These are phyloP conservation scores for Linnemannia exigua DNA, from an alignment of 192 early-diverging fungal species.

Conservation along the genomic window DNA sequence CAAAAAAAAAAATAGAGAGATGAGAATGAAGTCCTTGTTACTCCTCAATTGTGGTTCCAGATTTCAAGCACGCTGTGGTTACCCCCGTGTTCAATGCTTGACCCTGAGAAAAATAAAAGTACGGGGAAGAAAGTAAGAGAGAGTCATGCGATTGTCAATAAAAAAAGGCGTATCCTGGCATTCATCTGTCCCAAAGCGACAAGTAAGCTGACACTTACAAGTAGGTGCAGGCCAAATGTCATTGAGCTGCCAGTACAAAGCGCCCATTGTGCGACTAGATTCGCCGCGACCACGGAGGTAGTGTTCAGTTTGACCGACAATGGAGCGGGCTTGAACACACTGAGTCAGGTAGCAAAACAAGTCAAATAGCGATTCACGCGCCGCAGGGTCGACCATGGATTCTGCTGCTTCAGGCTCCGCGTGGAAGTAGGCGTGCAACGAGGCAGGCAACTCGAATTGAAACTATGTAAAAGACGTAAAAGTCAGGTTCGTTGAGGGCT, in stretches of 20 bases:
- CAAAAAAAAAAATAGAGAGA: background rate
- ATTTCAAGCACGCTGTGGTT: background rate
- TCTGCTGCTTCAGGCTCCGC: background rate
- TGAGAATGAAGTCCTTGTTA: background rate
- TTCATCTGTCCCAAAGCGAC: background rate
- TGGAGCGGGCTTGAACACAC: constrained; percentile 36
- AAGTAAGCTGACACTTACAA: constrained; percentile 10
- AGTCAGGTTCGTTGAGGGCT: too few relatives aligned
- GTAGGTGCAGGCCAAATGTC: constrained; percentile 52
- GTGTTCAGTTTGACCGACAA: constrained; percentile 39
- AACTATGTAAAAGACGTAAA: background rate
- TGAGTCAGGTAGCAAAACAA: constrained; percentile 45
- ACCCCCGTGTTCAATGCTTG: constrained; percentile 50
- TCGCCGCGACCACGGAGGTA: constrained; percentile 23
- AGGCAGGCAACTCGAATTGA: constrained; percentile 26
- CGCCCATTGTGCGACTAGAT: constrained; percentile 37
- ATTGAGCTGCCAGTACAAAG: constrained; percentile 55
- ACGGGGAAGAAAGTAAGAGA: background rate
- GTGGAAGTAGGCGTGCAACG: constrained; percentile 16
- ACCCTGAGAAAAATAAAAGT: constrained; percentile 18
- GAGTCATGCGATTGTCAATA: background rate
- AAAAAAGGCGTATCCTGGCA: background rate
- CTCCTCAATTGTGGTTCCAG: background rate
- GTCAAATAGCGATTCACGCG: constrained; percentile 10
- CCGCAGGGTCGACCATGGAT: background rate